A percentile compares a stretch with the other conserved stretches of the same genome.
phyloP scores from a whole-genome alignment of 2,329 filamentous ascomycete genomes.

The Penicillium frequentans region DNA sequence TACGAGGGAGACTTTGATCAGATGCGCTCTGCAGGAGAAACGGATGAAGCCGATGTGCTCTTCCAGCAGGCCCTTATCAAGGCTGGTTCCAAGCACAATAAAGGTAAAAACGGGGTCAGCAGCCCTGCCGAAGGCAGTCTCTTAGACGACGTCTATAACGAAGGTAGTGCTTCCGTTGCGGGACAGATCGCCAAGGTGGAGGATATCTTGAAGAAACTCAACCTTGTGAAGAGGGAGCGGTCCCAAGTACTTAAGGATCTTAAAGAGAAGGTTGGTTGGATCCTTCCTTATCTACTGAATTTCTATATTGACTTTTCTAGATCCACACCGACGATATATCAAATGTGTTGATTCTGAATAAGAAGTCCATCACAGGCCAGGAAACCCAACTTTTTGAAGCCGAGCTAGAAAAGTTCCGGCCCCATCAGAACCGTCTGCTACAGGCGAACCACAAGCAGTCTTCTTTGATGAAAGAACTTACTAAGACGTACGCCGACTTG shows the following conservation, averaged over 20 bases:
- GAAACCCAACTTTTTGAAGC: constrained; percentile 91
- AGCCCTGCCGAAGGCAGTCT: constrained; percentile 74
- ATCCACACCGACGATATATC: constrained; percentile 96
- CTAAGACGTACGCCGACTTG: constrained; percentile 78
- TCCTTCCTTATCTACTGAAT: no score
- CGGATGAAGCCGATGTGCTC: constrained; percentile 80
- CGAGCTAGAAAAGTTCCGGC: constrained; percentile 95
- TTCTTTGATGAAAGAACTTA: constrained; percentile 91
- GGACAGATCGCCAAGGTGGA: constrained; percentile 90
- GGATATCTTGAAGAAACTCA: constrained; percentile 85
- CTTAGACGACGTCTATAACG: constrained; percentile 88
- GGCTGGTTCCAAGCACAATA: constrained; percentile 59
- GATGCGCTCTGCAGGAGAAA: constrained; percentile 86
- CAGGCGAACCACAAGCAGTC: constrained; percentile 96
- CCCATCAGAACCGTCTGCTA: constrained; percentile 85
- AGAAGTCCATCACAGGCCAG: constrained; percentile 90
- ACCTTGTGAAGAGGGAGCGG: constrained; percentile 86
- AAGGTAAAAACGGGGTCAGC: constrained; percentile 61
- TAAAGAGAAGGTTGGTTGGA: constrained; percentile 79
- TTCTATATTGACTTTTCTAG: constrained; percentile 46
- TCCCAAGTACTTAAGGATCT: constrained; percentile 92
- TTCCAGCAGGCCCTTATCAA: constrained; percentile 86
- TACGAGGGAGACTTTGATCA: constrained; percentile 90
- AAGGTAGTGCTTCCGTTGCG: constrained; percentile 74
- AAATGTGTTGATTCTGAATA: constrained; percentile 94